These are phyloP conservation scores for Crithidia expoeki DNA, from an alignment of 208 protist genomes.

Conservation along the genomic window DNA sequence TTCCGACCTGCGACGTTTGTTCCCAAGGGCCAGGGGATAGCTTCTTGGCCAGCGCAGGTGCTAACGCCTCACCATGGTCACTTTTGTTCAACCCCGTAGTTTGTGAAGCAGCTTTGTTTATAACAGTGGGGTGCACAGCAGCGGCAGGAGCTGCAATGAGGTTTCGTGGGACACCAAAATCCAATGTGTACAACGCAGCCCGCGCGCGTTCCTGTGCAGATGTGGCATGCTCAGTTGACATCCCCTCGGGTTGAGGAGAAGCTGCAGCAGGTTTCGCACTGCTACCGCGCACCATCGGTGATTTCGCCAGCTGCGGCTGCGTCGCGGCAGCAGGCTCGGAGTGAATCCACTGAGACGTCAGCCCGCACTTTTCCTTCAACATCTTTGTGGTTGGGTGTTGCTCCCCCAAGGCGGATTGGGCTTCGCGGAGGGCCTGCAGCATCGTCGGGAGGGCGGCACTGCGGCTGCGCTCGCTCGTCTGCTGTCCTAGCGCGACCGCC, in stretches of 20 bases:
- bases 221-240: neutral
- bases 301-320: neutral
- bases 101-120: neutral
- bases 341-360: constrained; percentile 43
- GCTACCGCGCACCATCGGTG: no score
- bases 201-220: constrained; percentile 32
- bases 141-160: neutral
- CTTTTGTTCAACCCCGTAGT: no score
- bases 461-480: constrained; percentile 43
- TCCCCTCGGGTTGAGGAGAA: no score
- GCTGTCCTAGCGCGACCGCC: constrained; percentile 71
- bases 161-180: constrained; percentile 24
- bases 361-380: constrained; percentile 68
- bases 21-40: neutral
- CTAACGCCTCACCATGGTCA: no score
- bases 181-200: constrained; percentile 40
- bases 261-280: no score
- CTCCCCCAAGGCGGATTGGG: constrained; percentile 57
- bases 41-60: neutral
- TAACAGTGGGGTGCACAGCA: no score
- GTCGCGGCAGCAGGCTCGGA: neutral
- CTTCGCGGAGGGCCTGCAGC: constrained; percentile 67
- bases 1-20: neutral
- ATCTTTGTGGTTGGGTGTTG: constrained; percentile 73
- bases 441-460: constrained; percentile 67